phyloP scores from a whole-genome alignment of 495 filamentous ascomycete genomes.

The Haplographium delicatum region DNA sequence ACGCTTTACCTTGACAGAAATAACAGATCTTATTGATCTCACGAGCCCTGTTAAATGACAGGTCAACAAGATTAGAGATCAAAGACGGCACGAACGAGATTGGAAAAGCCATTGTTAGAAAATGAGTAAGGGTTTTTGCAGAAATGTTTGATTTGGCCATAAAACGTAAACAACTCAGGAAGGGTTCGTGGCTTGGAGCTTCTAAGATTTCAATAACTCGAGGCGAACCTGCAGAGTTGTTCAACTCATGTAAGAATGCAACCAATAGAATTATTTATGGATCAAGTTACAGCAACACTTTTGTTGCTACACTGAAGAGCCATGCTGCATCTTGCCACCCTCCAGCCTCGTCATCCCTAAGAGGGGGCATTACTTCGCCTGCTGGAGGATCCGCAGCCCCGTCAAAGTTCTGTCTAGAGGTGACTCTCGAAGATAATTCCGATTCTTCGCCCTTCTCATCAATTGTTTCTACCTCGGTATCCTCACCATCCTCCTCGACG shows the following conservation, averaged over 20 bases:
- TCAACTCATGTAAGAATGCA: too few relatives aligned
- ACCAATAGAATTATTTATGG: too few relatives aligned
- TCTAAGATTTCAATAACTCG: too few relatives aligned
- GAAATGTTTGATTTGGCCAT: too few relatives aligned
- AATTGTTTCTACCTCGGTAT: constrained; percentile 27
- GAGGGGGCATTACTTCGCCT: constrained; percentile 34
- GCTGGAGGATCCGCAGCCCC: constrained; percentile 28
- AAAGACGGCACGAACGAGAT: too few relatives aligned
- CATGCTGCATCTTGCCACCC: constrained; percentile 83
- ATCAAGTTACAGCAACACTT: constrained; percentile 43
- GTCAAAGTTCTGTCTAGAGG: constrained; percentile 26
- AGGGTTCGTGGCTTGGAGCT: too few relatives aligned
- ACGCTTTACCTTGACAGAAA: neutral
- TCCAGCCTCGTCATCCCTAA: constrained; percentile 46
- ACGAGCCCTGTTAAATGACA: too few relatives aligned
- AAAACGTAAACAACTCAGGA: too few relatives aligned
- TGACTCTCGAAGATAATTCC: constrained; percentile 23
- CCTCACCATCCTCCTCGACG: constrained; percentile 59
- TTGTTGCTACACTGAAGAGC: constrained; percentile 72
- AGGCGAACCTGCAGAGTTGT: too few relatives aligned
- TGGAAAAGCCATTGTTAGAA: too few relatives aligned
- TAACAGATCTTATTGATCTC: neutral
- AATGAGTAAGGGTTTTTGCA: too few relatives aligned
- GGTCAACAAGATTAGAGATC: too few relatives aligned
- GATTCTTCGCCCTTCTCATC: constrained; percentile 38